Conservation (phyloP, 768 basidiomycete species). For the Rhodocollybia butyracea region DNA sequence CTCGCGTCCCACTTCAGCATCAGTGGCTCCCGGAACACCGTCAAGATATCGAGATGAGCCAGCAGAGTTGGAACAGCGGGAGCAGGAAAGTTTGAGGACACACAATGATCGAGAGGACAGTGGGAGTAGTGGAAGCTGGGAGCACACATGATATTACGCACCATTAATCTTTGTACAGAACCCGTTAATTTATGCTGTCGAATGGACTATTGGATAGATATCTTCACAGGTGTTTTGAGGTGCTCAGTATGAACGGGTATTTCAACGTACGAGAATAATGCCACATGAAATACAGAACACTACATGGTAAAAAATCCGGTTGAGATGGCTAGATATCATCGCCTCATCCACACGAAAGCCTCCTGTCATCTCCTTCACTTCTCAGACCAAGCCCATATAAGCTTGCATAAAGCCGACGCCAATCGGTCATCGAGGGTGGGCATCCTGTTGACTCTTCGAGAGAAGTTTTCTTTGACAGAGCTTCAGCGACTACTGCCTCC, state of each 20-base stretch:
- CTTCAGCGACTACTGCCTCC: slow-evolving; percentile 1
- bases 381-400: background rate
- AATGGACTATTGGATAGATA: too few species aligned
- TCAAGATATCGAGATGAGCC: slow-evolving; percentile 1
- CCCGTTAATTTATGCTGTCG: background rate
- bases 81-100: background rate
- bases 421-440: background rate
- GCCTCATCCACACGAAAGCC: background rate
- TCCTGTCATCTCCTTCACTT: background rate
- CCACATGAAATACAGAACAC: too few species aligned
- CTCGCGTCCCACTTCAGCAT: slow-evolving; percentile 19
- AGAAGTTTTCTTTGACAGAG: background rate
- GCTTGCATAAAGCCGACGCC: background rate
- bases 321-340: background rate
- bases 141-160: background rate
- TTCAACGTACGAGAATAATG: too few species aligned
- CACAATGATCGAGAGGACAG: background rate
- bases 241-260: too few species aligned
- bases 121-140: slow-evolving; percentile 8
- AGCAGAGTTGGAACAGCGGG: background rate
- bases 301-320: too few species aligned
- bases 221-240: too few species aligned
- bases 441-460: background rate
- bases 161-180: background rate
- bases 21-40: background rate